These are phyloP conservation scores for Marasmius oreades DNA, from an alignment of 1,284 basidiomycete genomes.

Conservation along the genomic window DNA sequence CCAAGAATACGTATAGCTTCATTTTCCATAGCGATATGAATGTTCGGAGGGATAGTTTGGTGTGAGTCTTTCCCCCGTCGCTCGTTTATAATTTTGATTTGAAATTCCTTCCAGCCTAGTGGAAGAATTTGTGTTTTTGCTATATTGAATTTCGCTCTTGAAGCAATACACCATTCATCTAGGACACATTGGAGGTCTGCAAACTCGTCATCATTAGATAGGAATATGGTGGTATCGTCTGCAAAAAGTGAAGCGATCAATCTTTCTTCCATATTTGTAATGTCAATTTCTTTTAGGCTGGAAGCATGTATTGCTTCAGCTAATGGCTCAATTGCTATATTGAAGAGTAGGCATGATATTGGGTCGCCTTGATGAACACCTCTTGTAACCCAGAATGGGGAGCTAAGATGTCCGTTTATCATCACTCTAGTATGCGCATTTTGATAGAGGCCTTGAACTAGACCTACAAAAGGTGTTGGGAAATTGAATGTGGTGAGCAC, in stretches of 20 bases:
- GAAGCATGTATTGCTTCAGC: constrained; percentile 17
- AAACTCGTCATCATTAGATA: constrained; percentile 14
- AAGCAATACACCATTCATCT: constrained; percentile 19
- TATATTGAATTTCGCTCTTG: constrained; percentile 22
- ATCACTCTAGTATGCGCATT: constrained; percentile 16
- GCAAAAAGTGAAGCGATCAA: constrained; percentile 18
- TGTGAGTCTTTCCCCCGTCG: background rate
- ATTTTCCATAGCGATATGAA: constrained; percentile 15
- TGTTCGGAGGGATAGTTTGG: constrained; percentile 5
- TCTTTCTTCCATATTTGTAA: constrained; percentile 9
- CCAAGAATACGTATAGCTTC: constrained; percentile 18
- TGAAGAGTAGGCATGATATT: constrained; percentile 29
- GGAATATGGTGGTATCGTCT: constrained; percentile 18
- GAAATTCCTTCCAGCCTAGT: constrained; percentile 10
- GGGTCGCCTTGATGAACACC: constrained; percentile 28
- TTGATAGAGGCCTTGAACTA: constrained; percentile 17
- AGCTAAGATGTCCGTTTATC: constrained; percentile 18
- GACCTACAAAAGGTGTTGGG: constrained; percentile 15
- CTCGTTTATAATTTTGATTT: background rate
- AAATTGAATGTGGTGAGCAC: constrained; percentile 12
- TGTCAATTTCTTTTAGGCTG: constrained; percentile 16
- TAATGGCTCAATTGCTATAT: constrained; percentile 26
- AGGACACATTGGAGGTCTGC: constrained; percentile 10
- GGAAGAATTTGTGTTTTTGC: constrained; percentile 20
- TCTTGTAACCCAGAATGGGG: constrained; percentile 14